Evolutionary conservation across 2,329 filamentous ascomycete species (phyloP), one percentile per base, ranked within the genome.

Genomic region (Aspergillus clavatus): DNA sequence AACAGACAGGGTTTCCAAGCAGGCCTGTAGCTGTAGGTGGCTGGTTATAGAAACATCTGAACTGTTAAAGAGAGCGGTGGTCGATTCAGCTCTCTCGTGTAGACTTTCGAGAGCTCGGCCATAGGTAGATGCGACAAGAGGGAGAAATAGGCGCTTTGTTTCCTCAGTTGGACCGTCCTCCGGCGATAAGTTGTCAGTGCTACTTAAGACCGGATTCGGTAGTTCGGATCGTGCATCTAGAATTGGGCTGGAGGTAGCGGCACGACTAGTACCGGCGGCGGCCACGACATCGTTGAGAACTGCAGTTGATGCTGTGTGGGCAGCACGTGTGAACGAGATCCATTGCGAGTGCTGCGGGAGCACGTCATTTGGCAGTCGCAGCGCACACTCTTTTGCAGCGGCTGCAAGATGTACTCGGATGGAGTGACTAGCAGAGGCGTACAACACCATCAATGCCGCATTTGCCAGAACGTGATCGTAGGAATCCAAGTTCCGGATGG

Each of bases 381-480:
- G 46, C 5, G 52, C 53, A 42, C 14, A 35, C 1, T 37, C 29
- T 11, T 51, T 52, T 11, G 60, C 57, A 4, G 50, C 51, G 14
- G 56, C 53, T 0, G 60, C 53, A 3, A 72, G 50, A 16, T 58
- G 58, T 2, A 72, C 65, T 1, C 70, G 63, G 7, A 67, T 52
- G 10, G 53, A 58, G 28, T 73, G 70, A 28, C 61, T 71, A 0
- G 62, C 67, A 0, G 64, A 68, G 0, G 61, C 67, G 14, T 72
- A 72, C 19, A 73, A 57, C 3, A 68, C 68, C 70, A 73, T 73
- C 7, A 73, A 48, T 0, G 70, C 63, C 0, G 69, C 68, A 40
- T 71, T 71, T 7, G 67, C 64, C 6, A 70, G 57, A 1, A 70
- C 48, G 40, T 57, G 45, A 40, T 70, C 65, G 39, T 69, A 71